Percentiles rank a stretch among this genome's conserved stretches.
Evolutionary conservation across 2,329 filamentous ascomycete species (phyloP).

Genomic region (Xylaria sp.): DNA sequence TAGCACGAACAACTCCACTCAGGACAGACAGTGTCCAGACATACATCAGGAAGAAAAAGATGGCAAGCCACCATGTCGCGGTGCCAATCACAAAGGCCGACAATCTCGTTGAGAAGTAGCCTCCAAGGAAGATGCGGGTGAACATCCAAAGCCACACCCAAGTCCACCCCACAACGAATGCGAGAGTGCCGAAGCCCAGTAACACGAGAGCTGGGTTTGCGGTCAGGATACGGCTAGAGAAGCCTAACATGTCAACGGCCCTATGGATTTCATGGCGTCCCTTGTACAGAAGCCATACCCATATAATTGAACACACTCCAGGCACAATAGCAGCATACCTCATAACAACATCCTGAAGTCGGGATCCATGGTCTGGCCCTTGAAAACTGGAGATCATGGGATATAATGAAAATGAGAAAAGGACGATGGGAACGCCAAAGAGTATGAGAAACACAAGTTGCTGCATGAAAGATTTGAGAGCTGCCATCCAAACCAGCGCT

Average conservation of each 20-base stretch:
- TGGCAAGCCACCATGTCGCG: constrained; percentile 95
- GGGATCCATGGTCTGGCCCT: constrained; percentile 76
- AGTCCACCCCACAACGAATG: constrained; percentile 83
- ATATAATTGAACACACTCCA: constrained; percentile 75
- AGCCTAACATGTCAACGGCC: constrained; percentile 89
- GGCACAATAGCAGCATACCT: constrained; percentile 86
- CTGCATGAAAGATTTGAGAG: constrained; percentile 87
- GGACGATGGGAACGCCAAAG: constrained; percentile 83
- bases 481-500: constrained; percentile 88
- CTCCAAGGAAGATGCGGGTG: constrained; percentile 92
- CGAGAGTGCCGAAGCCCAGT: constrained; percentile 83
- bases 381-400: constrained; percentile 91
- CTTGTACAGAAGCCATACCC: constrained; percentile 85
- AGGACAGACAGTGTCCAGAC: constrained; percentile 93
- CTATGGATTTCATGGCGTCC: constrained; percentile 83
- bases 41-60: constrained; percentile 92
- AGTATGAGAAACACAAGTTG: constrained; percentile 84
- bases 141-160: constrained; percentile 99
- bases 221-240: constrained; percentile 86
- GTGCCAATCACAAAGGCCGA: constrained; percentile 81
- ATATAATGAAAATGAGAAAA: constrained; percentile 91
- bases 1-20: constrained; percentile 87
- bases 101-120: constrained; percentile 75
- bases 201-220: constrained; percentile 85
- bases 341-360: constrained; percentile 89